Conservation (phyloP, 139 green algal species). For the Chlamydomonas urium region DNA sequence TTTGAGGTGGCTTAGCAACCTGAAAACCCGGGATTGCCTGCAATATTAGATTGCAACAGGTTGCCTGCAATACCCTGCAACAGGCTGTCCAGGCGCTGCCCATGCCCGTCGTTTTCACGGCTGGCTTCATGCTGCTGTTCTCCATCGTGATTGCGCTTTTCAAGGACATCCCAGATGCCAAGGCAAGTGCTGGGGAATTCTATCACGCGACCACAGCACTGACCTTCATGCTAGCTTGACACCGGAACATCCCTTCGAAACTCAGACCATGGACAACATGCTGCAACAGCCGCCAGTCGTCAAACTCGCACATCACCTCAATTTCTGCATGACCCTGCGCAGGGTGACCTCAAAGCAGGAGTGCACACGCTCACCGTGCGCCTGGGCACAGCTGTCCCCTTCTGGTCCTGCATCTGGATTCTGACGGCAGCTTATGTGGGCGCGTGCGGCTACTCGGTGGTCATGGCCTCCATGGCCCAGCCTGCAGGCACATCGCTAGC, state of each 20-base stretch:
- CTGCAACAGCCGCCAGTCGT: no score
- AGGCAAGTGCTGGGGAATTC: no score
- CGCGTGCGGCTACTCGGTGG: slow-evolving; percentile 31
- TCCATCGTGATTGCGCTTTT: slow-evolving; percentile 94
- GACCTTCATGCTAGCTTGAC: no score
- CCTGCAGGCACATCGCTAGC: background rate
- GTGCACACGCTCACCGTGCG: slow-evolving; percentile 82
- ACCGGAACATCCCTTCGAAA: no score
- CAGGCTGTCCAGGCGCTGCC: slow-evolving; percentile 11
- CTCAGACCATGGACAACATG: no score
- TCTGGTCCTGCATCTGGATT: slow-evolving; percentile 81
- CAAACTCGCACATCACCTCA: no score
- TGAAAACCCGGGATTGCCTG: no score
- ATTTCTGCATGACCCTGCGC: no score
- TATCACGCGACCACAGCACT: no score
- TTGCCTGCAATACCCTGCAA: no score
- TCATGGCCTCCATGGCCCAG: background rate
- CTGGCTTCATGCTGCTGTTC: slow-evolving; percentile 89
- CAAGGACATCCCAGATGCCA: no score
- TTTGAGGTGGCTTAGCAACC: background rate
- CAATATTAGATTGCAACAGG: no score
- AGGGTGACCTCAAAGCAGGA: slow-evolving; percentile 65
- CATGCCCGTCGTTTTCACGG: slow-evolving; percentile 64
- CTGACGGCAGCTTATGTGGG: slow-evolving; percentile 69
- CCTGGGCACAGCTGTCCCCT: slow-evolving; percentile 66